These are phyloP conservation scores for Saccharomycopsis sp. DNA, from an alignment of 805 yeast genomes.

Conservation along the genomic window DNA sequence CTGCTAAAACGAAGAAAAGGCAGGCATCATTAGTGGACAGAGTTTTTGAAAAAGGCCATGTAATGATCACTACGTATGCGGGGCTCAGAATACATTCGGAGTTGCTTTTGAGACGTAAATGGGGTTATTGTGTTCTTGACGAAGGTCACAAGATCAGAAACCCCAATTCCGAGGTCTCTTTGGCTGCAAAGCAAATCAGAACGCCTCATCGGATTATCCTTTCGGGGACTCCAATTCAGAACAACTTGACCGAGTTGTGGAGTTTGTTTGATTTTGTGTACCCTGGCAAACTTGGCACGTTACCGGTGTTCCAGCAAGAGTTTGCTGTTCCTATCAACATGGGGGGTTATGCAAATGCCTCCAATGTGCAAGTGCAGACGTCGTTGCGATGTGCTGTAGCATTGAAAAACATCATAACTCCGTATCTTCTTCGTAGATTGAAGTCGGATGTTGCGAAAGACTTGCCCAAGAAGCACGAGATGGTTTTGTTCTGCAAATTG, in stretches of 20 bases:
- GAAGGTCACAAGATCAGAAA: constrained; percentile 97
- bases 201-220: constrained; percentile 82
- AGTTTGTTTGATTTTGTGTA: constrained; percentile 89
- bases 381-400: constrained; percentile 95
- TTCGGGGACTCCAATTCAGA: constrained; percentile 96
- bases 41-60: constrained; percentile 66
- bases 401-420: constrained; percentile 79
- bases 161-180: constrained; percentile 83
- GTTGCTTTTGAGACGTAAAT: constrained; percentile 53
- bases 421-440: constrained; percentile 79
- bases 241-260: constrained; percentile 89
- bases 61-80: constrained; percentile 85
- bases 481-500: constrained; percentile 85
- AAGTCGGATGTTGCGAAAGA: constrained; percentile 95
- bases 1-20: constrained; percentile 30
- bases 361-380: constrained; percentile 91
- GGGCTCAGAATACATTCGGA: constrained; percentile 69
- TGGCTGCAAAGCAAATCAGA: constrained; percentile 75
- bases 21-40: constrained; percentile 47
- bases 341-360: constrained; percentile 98
- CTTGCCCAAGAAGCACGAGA: constrained; percentile 85
- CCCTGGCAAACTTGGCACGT: constrained; percentile 90
- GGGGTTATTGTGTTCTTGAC: constrained; percentile 90
- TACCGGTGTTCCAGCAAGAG: constrained; percentile 90
- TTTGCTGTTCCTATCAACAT: constrained; percentile 87